These are phyloP conservation scores for Zelopaecilomyces penicillatus DNA, from an alignment of 2,329 filamentous ascomycete genomes.

Conservation along the genomic window DNA sequence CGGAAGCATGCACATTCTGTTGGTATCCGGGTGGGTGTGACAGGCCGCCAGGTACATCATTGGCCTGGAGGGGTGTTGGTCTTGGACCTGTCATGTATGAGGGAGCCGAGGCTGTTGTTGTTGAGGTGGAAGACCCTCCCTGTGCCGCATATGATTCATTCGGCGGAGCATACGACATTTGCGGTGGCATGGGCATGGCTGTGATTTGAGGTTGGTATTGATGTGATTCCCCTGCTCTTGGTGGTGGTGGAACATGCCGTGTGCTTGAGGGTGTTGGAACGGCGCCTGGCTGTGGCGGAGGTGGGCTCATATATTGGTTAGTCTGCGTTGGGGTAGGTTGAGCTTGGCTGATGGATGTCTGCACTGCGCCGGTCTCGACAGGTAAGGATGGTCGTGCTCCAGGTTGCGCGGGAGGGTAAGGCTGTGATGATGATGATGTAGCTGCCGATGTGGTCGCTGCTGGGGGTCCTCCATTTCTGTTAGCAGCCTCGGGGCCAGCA, in stretches of 20 bases:
- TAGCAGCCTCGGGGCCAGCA: constrained; percentile 14
- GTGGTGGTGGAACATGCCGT: constrained; percentile 39
- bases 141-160: constrained; percentile 32
- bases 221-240: constrained; percentile 39
- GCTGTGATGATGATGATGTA: constrained; percentile 16
- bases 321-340: constrained; percentile 36
- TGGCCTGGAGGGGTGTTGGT: constrained; percentile 19
- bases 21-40: constrained; percentile 48
- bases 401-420: constrained; percentile 37
- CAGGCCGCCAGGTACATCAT: constrained; percentile 20
- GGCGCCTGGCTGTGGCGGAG: constrained; percentile 50
- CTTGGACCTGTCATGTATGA: constrained; percentile 15
- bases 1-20: constrained; percentile 46
- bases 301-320: constrained; percentile 30
- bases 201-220: constrained; percentile 27
- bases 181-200: constrained; percentile 35
- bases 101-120: constrained; percentile 18
- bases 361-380: constrained; percentile 31
- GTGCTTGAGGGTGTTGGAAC: constrained; percentile 34
- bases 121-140: constrained; percentile 37
- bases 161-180: constrained; percentile 44
- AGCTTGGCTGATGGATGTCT: constrained; percentile 22
- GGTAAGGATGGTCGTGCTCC: constrained; percentile 38
- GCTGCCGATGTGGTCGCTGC: constrained; percentile 21
- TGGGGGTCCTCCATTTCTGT: constrained; percentile 8